phyloP scores from a whole-genome alignment of 163 green algal genomes.

The Scenedesmus sp. region DNA sequence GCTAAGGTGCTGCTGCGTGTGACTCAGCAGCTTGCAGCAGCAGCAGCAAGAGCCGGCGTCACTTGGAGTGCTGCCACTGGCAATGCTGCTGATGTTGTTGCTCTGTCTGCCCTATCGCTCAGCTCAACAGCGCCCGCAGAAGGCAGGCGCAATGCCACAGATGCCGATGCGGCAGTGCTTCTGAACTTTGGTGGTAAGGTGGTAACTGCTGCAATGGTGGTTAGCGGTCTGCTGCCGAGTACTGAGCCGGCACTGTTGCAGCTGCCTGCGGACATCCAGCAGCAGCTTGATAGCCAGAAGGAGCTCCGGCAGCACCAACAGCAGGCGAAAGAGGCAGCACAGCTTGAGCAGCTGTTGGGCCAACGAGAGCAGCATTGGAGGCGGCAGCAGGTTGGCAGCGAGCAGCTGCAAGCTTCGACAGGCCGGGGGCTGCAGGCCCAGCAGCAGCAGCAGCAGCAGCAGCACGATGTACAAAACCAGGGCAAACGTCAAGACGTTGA shows the following conservation, averaged over 20 bases:
- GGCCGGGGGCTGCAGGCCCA: neutral
- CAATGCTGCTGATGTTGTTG: neutral
- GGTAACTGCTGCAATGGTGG: constrained; percentile 18
- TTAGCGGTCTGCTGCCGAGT: neutral
- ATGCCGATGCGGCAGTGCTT: neutral
- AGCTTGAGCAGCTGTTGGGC: neutral
- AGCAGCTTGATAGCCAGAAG: neutral
- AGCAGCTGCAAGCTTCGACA: neutral
- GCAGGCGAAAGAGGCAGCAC: neutral
- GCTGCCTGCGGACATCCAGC: constrained; percentile 36
- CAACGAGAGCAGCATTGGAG: neutral
- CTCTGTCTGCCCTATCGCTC: neutral
- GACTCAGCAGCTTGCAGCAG: constrained; percentile 13
- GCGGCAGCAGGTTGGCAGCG: neutral
- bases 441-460: neutral
- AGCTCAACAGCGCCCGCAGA: neutral
- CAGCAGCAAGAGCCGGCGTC: neutral
- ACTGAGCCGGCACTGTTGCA: neutral
- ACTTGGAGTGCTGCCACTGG: neutral
- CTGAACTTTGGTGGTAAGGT: neutral
- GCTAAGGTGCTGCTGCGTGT: neutral
- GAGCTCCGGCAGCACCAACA: neutral
- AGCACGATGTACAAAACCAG: neutral
- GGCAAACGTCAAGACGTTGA: neutral
- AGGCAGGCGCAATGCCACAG: neutral